Evolutionary conservation across 73 alveolate species (phyloP), one percentile per base, ranked within the genome.

Genomic region (Symbiodinium natans): DNA sequence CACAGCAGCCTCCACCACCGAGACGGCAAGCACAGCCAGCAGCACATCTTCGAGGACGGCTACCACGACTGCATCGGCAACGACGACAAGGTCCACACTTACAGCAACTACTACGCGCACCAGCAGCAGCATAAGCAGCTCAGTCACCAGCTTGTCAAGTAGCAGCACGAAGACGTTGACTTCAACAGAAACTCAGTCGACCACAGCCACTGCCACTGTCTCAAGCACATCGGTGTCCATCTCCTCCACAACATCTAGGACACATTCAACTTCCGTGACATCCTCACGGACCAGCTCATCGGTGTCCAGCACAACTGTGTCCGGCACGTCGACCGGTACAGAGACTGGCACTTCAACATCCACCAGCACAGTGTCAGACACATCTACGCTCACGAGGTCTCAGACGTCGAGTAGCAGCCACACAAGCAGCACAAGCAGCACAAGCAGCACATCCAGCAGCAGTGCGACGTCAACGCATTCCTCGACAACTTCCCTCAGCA

Each of bases 171-270:
- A 33, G 84, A 74, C 84, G 27, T 33, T 74, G 84, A 74, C 84
- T 13, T 29, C 23, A 10, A 88, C 86, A 5, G 52, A 39, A 15
- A 59, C 86, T 2, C 34, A 21, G 1, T 40, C 88, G 27, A 21
- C 36, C 3, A 41, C 88, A 2, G 27, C 96, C 41, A 68, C 87
- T 3, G 54, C 80, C 13, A 90, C 88, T 31, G 6, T 68, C 40
- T 25, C 75, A 39, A 90, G 42, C 52, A 71, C 36, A 75, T 68
- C 77, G 41, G 25, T 41, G 68, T 68, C 96, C 8, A 46, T n/a
- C 23, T 90, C 96, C 75, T 68, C 77, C 52, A 90, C 96, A 13
- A 31, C 40, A 9, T 68, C 96, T 31, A n/a, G 54, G 27, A 90
- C 74, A 41, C 25, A 34, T 11, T 40, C 96, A 11, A 33, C 88